phyloP scores from a whole-genome alignment of 2,329 filamentous ascomycete species.

The Fusarium musae region DNA sequence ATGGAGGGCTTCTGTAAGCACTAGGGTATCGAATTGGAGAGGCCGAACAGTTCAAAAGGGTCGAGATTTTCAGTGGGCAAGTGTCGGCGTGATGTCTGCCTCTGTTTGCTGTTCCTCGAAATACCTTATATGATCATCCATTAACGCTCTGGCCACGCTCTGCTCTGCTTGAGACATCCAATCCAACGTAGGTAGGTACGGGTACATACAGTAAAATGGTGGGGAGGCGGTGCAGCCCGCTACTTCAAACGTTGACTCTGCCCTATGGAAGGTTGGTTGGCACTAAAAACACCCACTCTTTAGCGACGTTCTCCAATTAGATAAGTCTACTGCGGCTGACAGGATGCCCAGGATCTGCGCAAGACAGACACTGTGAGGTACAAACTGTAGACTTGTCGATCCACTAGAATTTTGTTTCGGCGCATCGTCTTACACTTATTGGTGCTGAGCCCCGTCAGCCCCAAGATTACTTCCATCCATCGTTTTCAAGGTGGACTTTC shows the following conservation, averaged over 20 bases:
- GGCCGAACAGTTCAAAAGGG: neutral
- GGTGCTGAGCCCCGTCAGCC: slow-evolving; percentile 36
- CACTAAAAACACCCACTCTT: slow-evolving; percentile 7
- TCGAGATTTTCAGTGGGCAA: neutral
- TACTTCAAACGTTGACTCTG: slow-evolving; percentile 17
- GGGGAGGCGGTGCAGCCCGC: slow-evolving; percentile 28
- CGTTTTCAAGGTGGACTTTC: neutral
- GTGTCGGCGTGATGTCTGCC: neutral
- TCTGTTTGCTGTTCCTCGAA: neutral
- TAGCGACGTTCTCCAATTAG: slow-evolving; percentile 13
- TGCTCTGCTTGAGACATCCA: neutral
- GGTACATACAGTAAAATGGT: slow-evolving; percentile 7
- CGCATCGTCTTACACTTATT: slow-evolving; percentile 25
- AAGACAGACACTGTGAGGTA: slow-evolving; percentile 13
- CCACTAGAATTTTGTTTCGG: slow-evolving; percentile 10
- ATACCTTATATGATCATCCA: neutral
- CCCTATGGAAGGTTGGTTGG: slow-evolving; percentile 36
- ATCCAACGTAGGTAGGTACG: neutral
- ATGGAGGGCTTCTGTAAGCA: slow-evolving; percentile 19
- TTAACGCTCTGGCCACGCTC: neutral
- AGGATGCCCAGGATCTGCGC: slow-evolving; percentile 18
- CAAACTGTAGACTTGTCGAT: slow-evolving; percentile 11
- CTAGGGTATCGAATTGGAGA: slow-evolving; percentile 18
- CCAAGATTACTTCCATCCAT: slow-evolving; percentile 9
- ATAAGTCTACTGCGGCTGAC: slow-evolving; percentile 32